Evolutionary conservation across 768 basidiomycete species (phyloP), one percentile per base, ranked within the genome.

Genomic region (Tephrocybe sp.): DNA sequence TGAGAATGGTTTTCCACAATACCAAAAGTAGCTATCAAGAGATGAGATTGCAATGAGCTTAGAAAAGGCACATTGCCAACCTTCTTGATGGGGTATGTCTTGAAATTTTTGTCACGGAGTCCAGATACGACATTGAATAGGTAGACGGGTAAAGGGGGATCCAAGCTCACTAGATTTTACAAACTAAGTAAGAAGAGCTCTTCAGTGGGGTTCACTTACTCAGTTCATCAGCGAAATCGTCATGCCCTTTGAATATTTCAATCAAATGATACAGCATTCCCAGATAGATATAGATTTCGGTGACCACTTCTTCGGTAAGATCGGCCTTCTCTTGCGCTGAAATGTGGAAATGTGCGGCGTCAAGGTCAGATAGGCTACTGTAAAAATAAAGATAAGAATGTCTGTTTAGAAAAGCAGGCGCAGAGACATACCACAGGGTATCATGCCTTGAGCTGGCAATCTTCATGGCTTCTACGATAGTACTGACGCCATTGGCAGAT

Each of bases 11-110:
- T 65, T 98, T 99, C 97, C 97, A 99, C 8, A 97, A 73, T 0
- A 99, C 80, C 13, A 98, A 80, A 11, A 99, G 79, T 3, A 98
- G 82, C 95, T 97, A 58, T 4, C 16, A 47, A 21, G 24, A 40
- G 25, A 47, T 53, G 34, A 52, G 30, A 32, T 25, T 43, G 24
- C 60, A 41, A 30, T 49, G 40, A 21, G 47, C 55, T 52, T 51
- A 54, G 47, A 46, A 52, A 46, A 40, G 22, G 16, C 13, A 30
- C 34, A 40, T 47, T 51, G 46, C 55, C 65, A 18, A 90, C 94
- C 81, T 98, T 98, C 72, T 98, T 99, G 59, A 97, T 89, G 0
- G 97, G 97, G 69, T 97, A 99, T 5, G 92, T 92, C 62, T 91
- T 94, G 2, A 92, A 89, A 62, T 88, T 89, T 71, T 93, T 92